Conservation (phyloP, 2,329 filamentous ascomycete genomes). For the Lachnellula cervina region DNA sequence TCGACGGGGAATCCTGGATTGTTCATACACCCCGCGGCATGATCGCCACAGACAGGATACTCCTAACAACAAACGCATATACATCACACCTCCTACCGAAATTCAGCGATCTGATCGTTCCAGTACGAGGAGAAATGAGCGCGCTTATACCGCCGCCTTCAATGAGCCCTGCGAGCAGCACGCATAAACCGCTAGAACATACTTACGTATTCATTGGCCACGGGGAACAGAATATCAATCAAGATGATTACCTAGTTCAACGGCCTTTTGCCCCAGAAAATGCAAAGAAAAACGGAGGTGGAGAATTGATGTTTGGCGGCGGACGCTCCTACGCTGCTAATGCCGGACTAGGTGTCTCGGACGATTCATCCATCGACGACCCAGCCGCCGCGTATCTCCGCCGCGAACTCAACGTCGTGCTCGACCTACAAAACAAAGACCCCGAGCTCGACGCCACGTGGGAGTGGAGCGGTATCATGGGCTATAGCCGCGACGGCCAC, state of each 20-base stretch:
- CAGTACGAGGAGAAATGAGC: slow-evolving; percentile 69
- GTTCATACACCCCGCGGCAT: slow-evolving; percentile 65
- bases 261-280: slow-evolving; percentile 44
- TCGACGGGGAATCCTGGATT: slow-evolving; percentile 44
- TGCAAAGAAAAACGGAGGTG: slow-evolving; percentile 25
- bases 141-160: slow-evolving; percentile 54
- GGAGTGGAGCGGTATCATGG: slow-evolving; percentile 78
- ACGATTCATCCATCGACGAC: slow-evolving; percentile 54
- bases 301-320: slow-evolving; percentile 67
- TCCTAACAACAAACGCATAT: slow-evolving; percentile 81
- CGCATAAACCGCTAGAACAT: slow-evolving; percentile 18
- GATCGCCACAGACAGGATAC: slow-evolving; percentile 56
- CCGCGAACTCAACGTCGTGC: slow-evolving; percentile 19
- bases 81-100: slow-evolving; percentile 68
- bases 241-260: slow-evolving; percentile 71
- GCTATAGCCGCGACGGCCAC: slow-evolving; percentile 60
- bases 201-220: slow-evolving; percentile 56
- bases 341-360: slow-evolving; percentile 52
- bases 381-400: slow-evolving; percentile 32
- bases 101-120: slow-evolving; percentile 68
- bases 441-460: slow-evolving; percentile 42
- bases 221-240: slow-evolving; percentile 38
- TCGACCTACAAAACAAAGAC: slow-evolving; percentile 32
- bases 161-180: slow-evolving; percentile 16
- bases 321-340: slow-evolving; percentile 53